Base-by-base conservation (phyloP, 2,329 filamentous ascomycete genomes). In the Cyphellophora europaea region DNA sequence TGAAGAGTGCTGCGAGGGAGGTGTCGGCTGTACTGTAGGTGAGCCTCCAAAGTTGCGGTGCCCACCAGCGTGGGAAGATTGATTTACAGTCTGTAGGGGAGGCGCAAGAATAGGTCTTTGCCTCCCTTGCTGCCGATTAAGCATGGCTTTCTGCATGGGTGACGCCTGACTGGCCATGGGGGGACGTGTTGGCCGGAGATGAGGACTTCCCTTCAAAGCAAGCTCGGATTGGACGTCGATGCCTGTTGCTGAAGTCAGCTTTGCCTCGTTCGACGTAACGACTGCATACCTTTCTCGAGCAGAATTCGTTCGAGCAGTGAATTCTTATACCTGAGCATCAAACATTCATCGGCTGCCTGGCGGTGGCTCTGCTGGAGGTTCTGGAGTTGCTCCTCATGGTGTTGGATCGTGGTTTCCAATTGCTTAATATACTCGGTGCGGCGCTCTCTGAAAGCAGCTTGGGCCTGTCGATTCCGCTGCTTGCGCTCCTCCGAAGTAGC, bases 371-470 rank as follows among this genome's bases (percentile, higher is more conserved):
- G 83, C 63, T 96, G 91, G 41, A 98, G 71, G 53, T 79, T 93
- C 51, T 93, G 84, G 37, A 96, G 71, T 51, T 86, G 89, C 52
- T 93, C 86, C 63, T 98, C 91, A 69, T 96, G 89, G 50, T 91
- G 84, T 54, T 91, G 89, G 62, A 98, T 96, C 37, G 88, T 93
- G 51, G 89, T 86, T 65, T 98, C 91, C 16, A 98, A 74, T 61
- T 98, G 91, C 67, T 96, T 96, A 67, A 98, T 98, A 61, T 98
- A 98, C 67, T 98, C 91, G 36, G 89, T 96, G 40, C 91, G 80
- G 48, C 91, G 82, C 65, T 98, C 91, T 50, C 91, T 81, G 55
- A 98, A 98, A 38, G 91, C 91, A 36, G 91, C 91, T 64, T 98
- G 91, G 31, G 91, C 91, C 66, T 96, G 91, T 50, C 91, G 73